Percentiles rank a stretch among this genome's conserved stretches.
Conservation (phyloP, 1,139 yeast genomes). For the Hansenula lynferdii region DNA sequence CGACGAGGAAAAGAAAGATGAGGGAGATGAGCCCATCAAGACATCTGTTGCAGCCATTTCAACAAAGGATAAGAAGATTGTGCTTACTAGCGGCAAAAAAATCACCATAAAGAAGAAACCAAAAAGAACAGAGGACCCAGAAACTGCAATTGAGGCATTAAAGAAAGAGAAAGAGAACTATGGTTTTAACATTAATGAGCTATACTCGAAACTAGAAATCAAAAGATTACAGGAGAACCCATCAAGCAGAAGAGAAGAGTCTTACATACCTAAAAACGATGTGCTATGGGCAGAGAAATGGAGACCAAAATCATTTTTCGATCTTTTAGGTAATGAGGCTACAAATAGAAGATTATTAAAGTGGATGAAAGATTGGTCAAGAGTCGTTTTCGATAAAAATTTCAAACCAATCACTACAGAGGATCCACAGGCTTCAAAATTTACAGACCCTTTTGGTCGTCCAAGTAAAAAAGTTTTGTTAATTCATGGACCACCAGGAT, state of each 20-base stretch:
- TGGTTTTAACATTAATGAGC: constrained; percentile 31
- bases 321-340: constrained; percentile 74
- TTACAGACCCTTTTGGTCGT: constrained; percentile 54
- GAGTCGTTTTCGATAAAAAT: constrained; percentile 49
- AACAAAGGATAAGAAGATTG: constrained; percentile 3
- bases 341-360: constrained; percentile 65
- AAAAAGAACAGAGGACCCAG: neutral
- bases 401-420: constrained; percentile 15
- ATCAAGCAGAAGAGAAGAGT: neutral
- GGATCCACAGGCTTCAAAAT: constrained; percentile 6
- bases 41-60: neutral
- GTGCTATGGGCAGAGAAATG: constrained; percentile 77
- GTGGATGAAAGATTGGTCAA: constrained; percentile 84
- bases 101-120: constrained; percentile 18
- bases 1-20: constrained; percentile 6
- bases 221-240: constrained; percentile 11
- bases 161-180: constrained; percentile 14
- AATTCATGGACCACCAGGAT: constrained; percentile 90
- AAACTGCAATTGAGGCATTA: neutral
- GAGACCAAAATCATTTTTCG: constrained; percentile 70
- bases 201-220: constrained; percentile 27
- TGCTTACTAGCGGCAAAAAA: constrained; percentile 20
- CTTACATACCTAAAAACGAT: constrained; percentile 5
- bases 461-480: constrained; percentile 69
- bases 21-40: constrained; percentile 4